Conservation (phyloP, 352 stramenopile genomes). For the Pythium brachiatum region DNA sequence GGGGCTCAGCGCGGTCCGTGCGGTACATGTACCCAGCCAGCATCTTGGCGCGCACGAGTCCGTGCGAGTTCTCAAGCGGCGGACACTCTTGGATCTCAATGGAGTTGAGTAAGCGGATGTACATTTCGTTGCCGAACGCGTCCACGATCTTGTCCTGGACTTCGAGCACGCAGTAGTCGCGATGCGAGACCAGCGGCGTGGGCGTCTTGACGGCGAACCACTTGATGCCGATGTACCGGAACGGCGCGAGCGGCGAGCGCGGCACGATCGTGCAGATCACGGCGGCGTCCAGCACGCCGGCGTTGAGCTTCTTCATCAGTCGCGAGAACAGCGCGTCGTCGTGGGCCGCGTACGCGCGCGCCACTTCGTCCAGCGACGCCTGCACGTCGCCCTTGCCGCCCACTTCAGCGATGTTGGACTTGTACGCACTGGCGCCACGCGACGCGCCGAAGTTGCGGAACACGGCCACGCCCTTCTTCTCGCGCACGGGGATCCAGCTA, state of each 20-base stretch:
- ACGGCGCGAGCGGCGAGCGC: slow-evolving; percentile 62
- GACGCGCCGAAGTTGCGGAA: slow-evolving; percentile 76
- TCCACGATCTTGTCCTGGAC: slow-evolving; percentile 86
- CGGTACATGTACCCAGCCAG: slow-evolving; percentile 79
- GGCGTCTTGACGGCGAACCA: slow-evolving; percentile 85
- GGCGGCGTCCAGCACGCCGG: slow-evolving; percentile 66
- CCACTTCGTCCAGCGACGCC: slow-evolving; percentile 72
- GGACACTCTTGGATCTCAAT: slow-evolving; percentile 81
- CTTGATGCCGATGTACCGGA: slow-evolving; percentile 86
- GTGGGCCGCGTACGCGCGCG: slow-evolving; percentile 71
- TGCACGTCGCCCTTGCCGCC: slow-evolving; percentile 64
- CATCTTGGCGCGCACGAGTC: slow-evolving; percentile 81
- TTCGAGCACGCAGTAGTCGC: slow-evolving; percentile 85
- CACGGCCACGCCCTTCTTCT: slow-evolving; percentile 81
- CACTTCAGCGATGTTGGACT: slow-evolving; percentile 79
- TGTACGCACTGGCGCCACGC: slow-evolving; percentile 54
- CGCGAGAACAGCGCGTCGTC: slow-evolving; percentile 74
- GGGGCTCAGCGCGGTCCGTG: slow-evolving; percentile 62
- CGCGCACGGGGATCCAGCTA: slow-evolving; percentile 80
- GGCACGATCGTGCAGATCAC: slow-evolving; percentile 79
- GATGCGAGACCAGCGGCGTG: slow-evolving; percentile 75
- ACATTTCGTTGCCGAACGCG: slow-evolving; percentile 82
- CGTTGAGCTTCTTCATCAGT: slow-evolving; percentile 83
- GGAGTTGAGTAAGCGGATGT: slow-evolving; percentile 75
- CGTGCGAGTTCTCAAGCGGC: slow-evolving; percentile 82